Base-by-base conservation (phyloP, 306 rosid genomes). In the Prunus mume region DNA sequence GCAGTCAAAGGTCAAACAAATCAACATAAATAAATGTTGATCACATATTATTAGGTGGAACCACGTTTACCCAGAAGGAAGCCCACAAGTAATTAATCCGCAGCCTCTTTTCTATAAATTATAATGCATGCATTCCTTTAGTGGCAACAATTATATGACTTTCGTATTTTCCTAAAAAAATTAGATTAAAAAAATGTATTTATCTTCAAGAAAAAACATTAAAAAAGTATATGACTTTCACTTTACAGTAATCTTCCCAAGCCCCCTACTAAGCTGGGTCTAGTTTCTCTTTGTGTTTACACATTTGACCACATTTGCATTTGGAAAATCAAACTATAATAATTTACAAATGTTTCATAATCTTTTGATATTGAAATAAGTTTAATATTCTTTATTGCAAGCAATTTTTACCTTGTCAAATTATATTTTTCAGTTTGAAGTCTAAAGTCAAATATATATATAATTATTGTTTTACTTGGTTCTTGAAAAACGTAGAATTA, bases 51-150 rank as follows among this genome's bases (percentile, higher is more conserved):
- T 81, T 71, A 65, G 49, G 75, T 34, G 65, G 43, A 85, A 65
- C 76, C 87, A 78, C 83, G 79, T 85, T 79, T 76, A 67, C 79
- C 84, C 24, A 70, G 79, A 72, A 70, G 20, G 43, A 38, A 38
- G 72, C 75, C 38, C 13, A 32, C 12, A 32, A 17, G 24, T 1
- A 52, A 77, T 65, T 18, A 65, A 74, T 70, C 74, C 17, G 28
- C 62, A 46, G 63, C 38, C 41, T 43, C 43, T 10, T 28, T 12
- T 25, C 2, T 24, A 5, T 12, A 58, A 56, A 58, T 27, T 58
- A 12, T 18, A 70, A 70, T n/a, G 32, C n/a, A n/a, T 55, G 14
- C 24, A 46, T 13, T 24, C 32, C 27, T 11, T 62, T 7, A 28
- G 65, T 28, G 6, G 65, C 65, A 27, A 25, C 34, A 60, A 22